Evolutionary conservation across 176 grass and related monocot genomes (phyloP).

Genomic region (Aegilops speltoides): DNA sequence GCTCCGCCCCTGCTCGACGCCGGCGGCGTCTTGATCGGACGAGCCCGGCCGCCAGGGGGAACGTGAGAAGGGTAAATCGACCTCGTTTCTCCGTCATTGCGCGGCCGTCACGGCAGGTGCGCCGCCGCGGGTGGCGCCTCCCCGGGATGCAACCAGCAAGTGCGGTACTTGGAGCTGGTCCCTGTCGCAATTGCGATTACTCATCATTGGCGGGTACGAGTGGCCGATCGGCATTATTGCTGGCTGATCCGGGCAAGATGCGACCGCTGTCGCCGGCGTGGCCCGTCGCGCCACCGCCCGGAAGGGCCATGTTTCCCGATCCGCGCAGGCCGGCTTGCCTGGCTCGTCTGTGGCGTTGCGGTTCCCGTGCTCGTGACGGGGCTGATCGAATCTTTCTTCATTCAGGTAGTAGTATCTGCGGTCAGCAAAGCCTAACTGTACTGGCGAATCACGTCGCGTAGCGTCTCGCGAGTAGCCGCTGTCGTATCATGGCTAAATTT

Average conservation of each 20-base stretch:
- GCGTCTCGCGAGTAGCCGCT: not conserved
- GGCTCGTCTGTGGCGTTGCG: no score
- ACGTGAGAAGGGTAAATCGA: no score
- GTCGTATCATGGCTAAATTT: not conserved
- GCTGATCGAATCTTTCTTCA: not conserved
- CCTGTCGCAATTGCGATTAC: not conserved
- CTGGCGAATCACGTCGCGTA: not conserved
- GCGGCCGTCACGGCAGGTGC: not conserved
- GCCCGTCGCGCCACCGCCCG: not conserved
- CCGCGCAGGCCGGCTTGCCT: not conserved
- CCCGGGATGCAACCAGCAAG: not conserved
- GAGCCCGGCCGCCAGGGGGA: no score
- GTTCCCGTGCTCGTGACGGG: not conserved
- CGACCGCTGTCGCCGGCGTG: not conserved
- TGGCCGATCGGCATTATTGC: no score
- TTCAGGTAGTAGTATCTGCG: not conserved
- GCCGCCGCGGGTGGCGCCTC: slow-evolving; percentile 13
- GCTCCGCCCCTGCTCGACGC: no score
- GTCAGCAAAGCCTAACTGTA: not conserved
- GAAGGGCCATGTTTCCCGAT: not conserved
- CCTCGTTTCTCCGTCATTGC: not conserved
- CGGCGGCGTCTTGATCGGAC: no score
- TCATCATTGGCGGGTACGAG: not conserved
- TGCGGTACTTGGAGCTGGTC: not conserved
- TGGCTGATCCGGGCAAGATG: no score